A percentile compares a stretch with the other conserved stretches of the same genome.
phyloP scores from a whole-genome alignment of 352 stramenopile genomes.

The Phytophthora vignae region DNA sequence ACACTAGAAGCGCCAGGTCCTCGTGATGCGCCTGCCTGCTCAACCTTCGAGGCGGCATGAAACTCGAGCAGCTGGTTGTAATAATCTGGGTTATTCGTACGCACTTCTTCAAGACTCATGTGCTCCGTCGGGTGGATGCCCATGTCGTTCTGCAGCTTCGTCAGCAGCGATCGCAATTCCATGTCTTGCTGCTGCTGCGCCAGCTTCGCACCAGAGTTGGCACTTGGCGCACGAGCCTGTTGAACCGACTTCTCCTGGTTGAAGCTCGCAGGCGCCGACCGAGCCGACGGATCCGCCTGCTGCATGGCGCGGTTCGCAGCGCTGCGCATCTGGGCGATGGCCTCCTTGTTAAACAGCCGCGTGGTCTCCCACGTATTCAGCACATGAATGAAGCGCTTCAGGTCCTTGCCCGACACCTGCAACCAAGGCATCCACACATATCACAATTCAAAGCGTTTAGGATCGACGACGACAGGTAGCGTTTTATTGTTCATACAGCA shows the following conservation, averaged over 20 bases:
- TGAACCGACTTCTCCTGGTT: slow-evolving; percentile 42
- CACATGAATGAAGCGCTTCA: slow-evolving; percentile 87
- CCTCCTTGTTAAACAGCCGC: slow-evolving; percentile 60
- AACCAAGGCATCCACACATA: not conserved
- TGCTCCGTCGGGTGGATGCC: slow-evolving; percentile 87
- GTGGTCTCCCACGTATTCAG: slow-evolving; percentile 87
- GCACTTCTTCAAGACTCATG: slow-evolving; percentile 88
- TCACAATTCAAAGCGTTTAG: not conserved
- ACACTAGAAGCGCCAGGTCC: slow-evolving; percentile 13
- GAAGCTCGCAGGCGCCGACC: slow-evolving; percentile 58
- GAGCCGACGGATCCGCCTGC: slow-evolving; percentile 50
- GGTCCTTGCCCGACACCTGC: slow-evolving; percentile 80
- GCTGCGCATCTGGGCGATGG: slow-evolving; percentile 71
- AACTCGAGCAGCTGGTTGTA: slow-evolving; percentile 85
- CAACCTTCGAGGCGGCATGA: slow-evolving; percentile 49
- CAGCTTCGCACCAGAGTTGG: slow-evolving; percentile 25
- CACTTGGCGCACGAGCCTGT: slow-evolving; percentile 4
- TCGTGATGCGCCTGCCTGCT: slow-evolving; percentile 17
- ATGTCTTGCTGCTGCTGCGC: slow-evolving; percentile 68
- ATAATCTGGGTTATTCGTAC: slow-evolving; percentile 86
- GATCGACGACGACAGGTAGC: not conserved
- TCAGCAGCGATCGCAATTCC: slow-evolving; percentile 82
- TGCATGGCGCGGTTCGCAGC: slow-evolving; percentile 68
- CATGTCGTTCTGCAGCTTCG: slow-evolving; percentile 90
- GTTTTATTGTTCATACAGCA: slow-evolving; percentile 15